Base-by-base conservation (phyloP, 2,329 filamentous ascomycete genomes). In the Emmonsia crescens region DNA sequence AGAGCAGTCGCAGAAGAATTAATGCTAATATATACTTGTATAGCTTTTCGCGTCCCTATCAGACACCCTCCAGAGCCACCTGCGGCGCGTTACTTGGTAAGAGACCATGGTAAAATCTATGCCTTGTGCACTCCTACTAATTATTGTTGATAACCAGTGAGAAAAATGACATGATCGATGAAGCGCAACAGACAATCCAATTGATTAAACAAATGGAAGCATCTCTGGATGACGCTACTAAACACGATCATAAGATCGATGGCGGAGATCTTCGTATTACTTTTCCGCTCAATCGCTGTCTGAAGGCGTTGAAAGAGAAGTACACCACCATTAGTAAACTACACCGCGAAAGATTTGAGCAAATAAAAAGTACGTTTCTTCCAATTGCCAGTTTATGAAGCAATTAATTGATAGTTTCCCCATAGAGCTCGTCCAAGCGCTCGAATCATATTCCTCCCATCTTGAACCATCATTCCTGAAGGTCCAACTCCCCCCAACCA, bases 391-490 rank as follows among this genome's bases (percentile, higher is more conserved):
- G n/a, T 16, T 24, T 6, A 27, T 40, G 19, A 14, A 24, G 5
- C 21, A 40, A 9, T 33, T 33, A 56, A 21, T 33, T 56, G 33
- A 38, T 56, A 4, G 1, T 46, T 31, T 16, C 10, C 21, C 27
- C 0, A 31, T 68, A 95, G 91, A 96, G 80, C 88, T 99, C 66
- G 91, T 91, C 29, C 86, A 95, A 75, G 93, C 93, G 3, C 86
- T 99, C 58, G 88, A 96, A 73, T 96, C 93, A 5, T 99, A 97
- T 74, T 96, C 94, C 1, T 96, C 90, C 10, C 94, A 97, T 73
- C 88, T 99, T 55, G 94, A 99, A 74, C 79, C 89, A 12, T 88
- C 88, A 2, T 97, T 97, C 73, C 84, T 97, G 66, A 85, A 87
- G 71, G 86, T 97, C 70, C 83, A 87, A 48, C 83, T 99, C 6